Evolutionary conservation across 2,329 filamentous ascomycete species (phyloP).

Genomic region (Neopestalotiopsis sp.): DNA sequence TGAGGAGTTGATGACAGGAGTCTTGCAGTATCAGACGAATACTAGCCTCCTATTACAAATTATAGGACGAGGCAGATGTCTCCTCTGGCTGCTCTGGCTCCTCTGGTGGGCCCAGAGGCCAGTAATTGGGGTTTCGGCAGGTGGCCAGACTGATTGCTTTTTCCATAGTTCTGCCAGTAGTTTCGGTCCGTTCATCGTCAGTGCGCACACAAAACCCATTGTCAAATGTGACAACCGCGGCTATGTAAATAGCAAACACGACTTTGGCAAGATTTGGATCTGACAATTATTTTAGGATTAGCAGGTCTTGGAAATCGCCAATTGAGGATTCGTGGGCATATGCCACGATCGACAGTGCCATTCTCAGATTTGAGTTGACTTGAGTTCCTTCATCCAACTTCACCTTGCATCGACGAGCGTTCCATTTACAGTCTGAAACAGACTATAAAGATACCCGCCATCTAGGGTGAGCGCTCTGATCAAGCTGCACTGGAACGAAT

Average conservation of each 20-base stretch:
- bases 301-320: background rate
- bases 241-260: background rate
- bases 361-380: background rate
- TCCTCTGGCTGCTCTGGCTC: background rate
- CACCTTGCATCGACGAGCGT: background rate
- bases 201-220: background rate
- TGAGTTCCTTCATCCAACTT: background rate
- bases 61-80: background rate
- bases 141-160: background rate
- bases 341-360: background rate
- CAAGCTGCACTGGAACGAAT: background rate
- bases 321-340: background rate
- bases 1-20: background rate
- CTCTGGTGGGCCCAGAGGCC: background rate
- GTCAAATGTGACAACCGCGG: background rate
- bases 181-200: background rate
- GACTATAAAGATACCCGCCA: background rate
- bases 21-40: background rate
- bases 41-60: background rate
- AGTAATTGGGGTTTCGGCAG: background rate
- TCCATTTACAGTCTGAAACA: constrained; percentile 1
- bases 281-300: background rate
- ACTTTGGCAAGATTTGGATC: background rate
- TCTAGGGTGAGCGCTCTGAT: background rate
- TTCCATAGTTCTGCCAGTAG: constrained; percentile 1